Base-by-base conservation (phyloP, 2,329 filamentous ascomycete genomes). In the Arthrobotrys pseudoclavata region DNA sequence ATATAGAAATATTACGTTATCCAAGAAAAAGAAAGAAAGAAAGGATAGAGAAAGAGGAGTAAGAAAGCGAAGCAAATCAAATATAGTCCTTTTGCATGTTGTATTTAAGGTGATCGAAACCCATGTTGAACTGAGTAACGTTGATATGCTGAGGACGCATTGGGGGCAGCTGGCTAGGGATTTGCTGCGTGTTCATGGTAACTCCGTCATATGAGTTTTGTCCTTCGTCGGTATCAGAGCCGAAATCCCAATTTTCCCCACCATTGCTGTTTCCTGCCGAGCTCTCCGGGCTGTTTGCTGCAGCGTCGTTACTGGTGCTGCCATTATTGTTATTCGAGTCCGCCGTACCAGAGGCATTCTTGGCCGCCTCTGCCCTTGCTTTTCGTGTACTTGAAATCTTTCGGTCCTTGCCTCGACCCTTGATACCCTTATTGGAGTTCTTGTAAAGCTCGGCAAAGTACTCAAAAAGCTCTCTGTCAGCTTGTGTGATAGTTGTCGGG, bases 391-490 rank as follows among this genome's bases (percentile, higher is more conserved):
- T 79, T 15, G 80, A 79, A 63, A 94, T 91, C 72, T 89, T 90
- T 70, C 93, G 87, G 81, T 94, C 92, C 83, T 95, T 96, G 50
- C 96, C 96, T 53, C 96, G 90, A 10, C 96, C 96, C 84, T 97
- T 98, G 86, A 98, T 97, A 0, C 96, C 96, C 84, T 97, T 97
- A 87, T 98, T 98, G 85, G 92, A 94, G 85, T 98, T 96, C 86
- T 97, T 97, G 87, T 97, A 97, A n/a, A 97, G 87, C 0, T 87
- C 87, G 3, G 90, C 88, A 82, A 98, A 96, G 85, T 97, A 97
- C 80, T 91, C 89, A 86, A 92, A 93, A 62, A 97, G 86, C 76
- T 93, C 91, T 78, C 89, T 90, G 81, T 97, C 93, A 42, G 90
- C 87, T 0, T 88, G 86, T 10, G 86, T 86, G n/a, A 94, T 89